Evolutionary conservation across 1,139 yeast genomes (phyloP).

Genomic region (Pichia sp.): DNA sequence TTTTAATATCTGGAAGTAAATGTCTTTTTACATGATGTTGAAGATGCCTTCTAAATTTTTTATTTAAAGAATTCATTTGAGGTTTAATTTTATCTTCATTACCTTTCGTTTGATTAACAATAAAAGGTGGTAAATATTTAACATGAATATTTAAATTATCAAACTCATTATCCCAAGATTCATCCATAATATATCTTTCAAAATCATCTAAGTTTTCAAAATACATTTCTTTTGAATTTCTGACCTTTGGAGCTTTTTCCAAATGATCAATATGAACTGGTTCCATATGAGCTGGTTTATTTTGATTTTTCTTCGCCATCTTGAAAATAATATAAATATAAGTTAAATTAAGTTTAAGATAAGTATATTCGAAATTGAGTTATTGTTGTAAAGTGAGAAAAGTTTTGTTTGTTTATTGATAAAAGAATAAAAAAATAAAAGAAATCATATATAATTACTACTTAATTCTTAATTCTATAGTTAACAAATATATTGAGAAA

Average conservation of each 20-base stretch:
- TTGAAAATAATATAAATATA: neutral
- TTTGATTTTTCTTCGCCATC: conserved; percentile 25
- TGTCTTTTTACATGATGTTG: conserved; percentile 73
- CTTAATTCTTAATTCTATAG: too few species aligned
- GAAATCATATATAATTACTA: too few species aligned
- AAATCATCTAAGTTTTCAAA: conserved; percentile 62
- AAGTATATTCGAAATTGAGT: too few species aligned
- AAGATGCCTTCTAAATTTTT: conserved; percentile 66
- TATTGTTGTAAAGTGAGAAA: too few species aligned
- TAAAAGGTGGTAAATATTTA: conserved; percentile 66
- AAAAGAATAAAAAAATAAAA: too few species aligned
- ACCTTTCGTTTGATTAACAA: conserved; percentile 58
- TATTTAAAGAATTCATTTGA: conserved; percentile 63
- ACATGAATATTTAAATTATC: conserved; percentile 63
- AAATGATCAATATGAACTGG: conserved; percentile 29
- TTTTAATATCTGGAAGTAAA: conserved; percentile 57
- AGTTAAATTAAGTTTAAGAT: neutral
- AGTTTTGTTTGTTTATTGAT: too few species aligned
- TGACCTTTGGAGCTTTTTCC: conserved; percentile 23
- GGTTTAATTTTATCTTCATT: conserved; percentile 70
- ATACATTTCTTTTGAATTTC: conserved; percentile 30
- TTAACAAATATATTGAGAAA: too few species aligned
- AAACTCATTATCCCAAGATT: conserved; percentile 70
- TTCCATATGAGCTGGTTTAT: conserved; percentile 20
- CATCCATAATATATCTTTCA: conserved; percentile 61